A percentile compares a stretch with the other conserved stretches of the same genome.
phyloP scores from a whole-genome alignment of 345 rosid species.

The Reutealis trisperma region DNA sequence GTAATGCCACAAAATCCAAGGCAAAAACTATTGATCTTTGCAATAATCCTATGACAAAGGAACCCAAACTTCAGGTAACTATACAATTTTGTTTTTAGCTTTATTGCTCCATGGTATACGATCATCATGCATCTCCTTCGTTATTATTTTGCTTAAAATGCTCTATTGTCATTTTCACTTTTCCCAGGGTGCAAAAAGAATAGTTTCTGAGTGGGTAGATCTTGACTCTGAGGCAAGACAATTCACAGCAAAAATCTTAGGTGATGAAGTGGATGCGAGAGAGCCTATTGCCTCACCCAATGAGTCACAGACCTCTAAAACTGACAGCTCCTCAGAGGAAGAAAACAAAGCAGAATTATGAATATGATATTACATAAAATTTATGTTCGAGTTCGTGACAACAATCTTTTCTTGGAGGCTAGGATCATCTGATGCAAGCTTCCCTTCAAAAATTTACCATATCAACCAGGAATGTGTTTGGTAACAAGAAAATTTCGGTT shows the following conservation, averaged over 20 bases:
- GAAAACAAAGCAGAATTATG: slow-evolving; percentile 82
- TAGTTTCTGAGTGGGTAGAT: slow-evolving; percentile 78
- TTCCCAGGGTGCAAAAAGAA: slow-evolving; percentile 85
- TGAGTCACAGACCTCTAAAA: slow-evolving; percentile 27
- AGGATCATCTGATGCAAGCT: not conserved
- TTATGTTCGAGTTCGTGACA: not conserved
- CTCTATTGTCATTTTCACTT: not conserved
- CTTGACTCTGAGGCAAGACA: slow-evolving; percentile 74
- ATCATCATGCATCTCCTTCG: not conserved
- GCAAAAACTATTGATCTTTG: slow-evolving; percentile 98
- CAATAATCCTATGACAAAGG: slow-evolving; percentile 99
- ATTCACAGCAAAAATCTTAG: slow-evolving; percentile 72
- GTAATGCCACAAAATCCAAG: slow-evolving; percentile 88
- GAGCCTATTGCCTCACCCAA: slow-evolving; percentile 36
- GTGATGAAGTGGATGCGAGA: slow-evolving; percentile 64
- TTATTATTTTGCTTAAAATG: not conserved
- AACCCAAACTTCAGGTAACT: slow-evolving; percentile 92
- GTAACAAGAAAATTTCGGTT: not conserved
- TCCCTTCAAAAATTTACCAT: not conserved
- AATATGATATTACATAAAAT: not conserved
- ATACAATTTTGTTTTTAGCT: not conserved
- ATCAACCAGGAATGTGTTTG: not conserved
- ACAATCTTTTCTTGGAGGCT: not conserved
- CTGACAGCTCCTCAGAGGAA: slow-evolving; percentile 28
- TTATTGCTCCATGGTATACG: too few relatives aligned